Conservation (phyloP, 1,284 basidiomycete species). For the Serendipita sp. region DNA sequence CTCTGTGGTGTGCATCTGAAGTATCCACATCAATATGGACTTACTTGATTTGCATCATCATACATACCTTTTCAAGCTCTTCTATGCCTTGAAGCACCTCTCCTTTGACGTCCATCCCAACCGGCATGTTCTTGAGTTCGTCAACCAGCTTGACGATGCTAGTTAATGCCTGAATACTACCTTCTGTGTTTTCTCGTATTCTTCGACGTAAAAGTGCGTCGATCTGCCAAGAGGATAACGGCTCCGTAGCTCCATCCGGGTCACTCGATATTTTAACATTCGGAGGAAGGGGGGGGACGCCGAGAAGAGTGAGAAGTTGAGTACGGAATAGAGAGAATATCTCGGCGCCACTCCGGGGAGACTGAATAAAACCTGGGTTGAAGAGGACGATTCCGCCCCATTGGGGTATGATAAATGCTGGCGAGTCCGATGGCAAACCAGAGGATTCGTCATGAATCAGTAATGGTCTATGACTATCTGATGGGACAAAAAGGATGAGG, state of each 20-base stretch:
- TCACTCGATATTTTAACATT: conserved; percentile 21
- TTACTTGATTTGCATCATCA: conserved; percentile 6
- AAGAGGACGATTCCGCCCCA: conserved; percentile 84
- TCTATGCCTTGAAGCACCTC: conserved; percentile 57
- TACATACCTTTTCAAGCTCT: conserved; percentile 53
- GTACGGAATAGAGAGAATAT: conserved; percentile 59
- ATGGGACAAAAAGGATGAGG: conserved; percentile 84
- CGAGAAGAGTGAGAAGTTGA: conserved; percentile 68
- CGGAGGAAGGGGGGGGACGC: conserved; percentile 50
- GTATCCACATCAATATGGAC: not conserved
- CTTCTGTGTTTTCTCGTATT: conserved; percentile 53
- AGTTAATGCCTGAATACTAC: conserved; percentile 55
- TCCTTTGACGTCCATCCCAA: conserved; percentile 57
- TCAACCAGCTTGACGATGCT: conserved; percentile 74
- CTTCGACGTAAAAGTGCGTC: conserved; percentile 62
- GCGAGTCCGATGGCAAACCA: conserved; percentile 35
- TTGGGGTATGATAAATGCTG: conserved; percentile 83
- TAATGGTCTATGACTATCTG: conserved; percentile 52
- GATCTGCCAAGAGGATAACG: conserved; percentile 59
- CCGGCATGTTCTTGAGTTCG: conserved; percentile 82
- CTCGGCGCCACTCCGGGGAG: conserved; percentile 28
- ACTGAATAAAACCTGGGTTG: conserved; percentile 34
- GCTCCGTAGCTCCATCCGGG: conserved; percentile 11
- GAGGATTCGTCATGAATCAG: conserved; percentile 39
- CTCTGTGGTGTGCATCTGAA: too few relatives aligned